Base-by-base conservation (phyloP, 2,329 filamentous ascomycete genomes). In the Sarocladiaceae sp. region DNA sequence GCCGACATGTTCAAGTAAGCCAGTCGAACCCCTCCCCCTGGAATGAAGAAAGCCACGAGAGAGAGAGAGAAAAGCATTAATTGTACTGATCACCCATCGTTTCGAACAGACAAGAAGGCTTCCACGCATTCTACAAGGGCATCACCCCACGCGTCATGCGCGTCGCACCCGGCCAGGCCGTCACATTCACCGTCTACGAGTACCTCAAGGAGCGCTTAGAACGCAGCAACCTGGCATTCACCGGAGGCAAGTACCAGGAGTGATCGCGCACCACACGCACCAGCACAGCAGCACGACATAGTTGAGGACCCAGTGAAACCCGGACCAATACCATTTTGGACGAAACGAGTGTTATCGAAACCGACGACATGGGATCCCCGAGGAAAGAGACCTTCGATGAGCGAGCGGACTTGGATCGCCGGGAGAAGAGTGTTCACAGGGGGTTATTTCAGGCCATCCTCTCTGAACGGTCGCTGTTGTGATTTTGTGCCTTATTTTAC, bases 121-220 rank as follows among this genome's bases (percentile, higher is more conserved):
- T 91, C 54, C 83, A 88, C 57, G 93, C 93, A 39, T 98, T 98
- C 69, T 98, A 95, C 75, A 97, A 97, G 77, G 93, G 93, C 57
- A 98, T 98, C 67, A 98, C 93, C 37, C 93, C 93, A 6, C 80
- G 93, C 56, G 86, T 98, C 55, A 97, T 97, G 89, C 82, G 93
- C 59, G 93, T 98, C 44, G 93, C 93, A 20, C 93, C 93, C 6
- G 93, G 93, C 37, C 93, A 98, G 72, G 93, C 80, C 47, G 80
- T 83, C 45, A 83, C 80, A 3, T 83, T 83, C 48, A 83, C 80
- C 66, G 85, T 90, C 53, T 90, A 90, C 63, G 85, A 90, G 64
- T 88, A 62, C 62, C 67, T 90, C 48, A 87, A 82, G 68, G 78
- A 82, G 48, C 82, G 80, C 65, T 66, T 90, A 51, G 85, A 90